phyloP scores from a whole-genome alignment of 176 grass and related monocot species.

The Aegilops sharonensis region DNA sequence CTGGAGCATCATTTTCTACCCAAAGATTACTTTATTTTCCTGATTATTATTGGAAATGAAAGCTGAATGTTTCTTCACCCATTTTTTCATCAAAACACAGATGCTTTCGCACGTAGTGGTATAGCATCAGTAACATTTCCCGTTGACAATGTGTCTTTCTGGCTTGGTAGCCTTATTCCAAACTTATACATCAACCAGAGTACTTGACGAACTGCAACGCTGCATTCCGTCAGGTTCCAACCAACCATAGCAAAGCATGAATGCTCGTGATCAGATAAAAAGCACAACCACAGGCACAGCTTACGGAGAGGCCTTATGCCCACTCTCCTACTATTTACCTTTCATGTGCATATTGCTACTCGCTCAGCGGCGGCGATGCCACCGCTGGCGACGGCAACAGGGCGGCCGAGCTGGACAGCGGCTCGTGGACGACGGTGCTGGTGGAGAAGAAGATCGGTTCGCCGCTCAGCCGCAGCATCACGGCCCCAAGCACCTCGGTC shows the following conservation, averaged over 20 bases:
- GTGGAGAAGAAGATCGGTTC: slow-evolving; percentile 68
- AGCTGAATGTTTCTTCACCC: not conserved
- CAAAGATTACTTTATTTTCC: not conserved
- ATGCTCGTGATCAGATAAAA: slow-evolving; percentile 40
- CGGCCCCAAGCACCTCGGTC: slow-evolving; percentile 50
- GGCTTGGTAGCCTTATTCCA: slow-evolving; percentile 40
- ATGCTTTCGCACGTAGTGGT: too few relatives aligned
- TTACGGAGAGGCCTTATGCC: not conserved
- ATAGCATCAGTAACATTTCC: not conserved
- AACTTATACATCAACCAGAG: slow-evolving; percentile 15
- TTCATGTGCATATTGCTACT: not conserved
- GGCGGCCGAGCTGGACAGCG: slow-evolving; percentile 37
- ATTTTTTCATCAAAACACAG: too few relatives aligned
- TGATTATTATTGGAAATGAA: not conserved
- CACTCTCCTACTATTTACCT: not conserved
- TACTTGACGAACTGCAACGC: not conserved
- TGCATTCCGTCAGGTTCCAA: slow-evolving; percentile 24
- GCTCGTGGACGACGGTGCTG: slow-evolving; percentile 68
- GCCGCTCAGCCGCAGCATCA: slow-evolving; percentile 60
- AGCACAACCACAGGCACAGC: slow-evolving; percentile 21
- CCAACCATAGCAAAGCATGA: not conserved
- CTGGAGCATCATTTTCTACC: not conserved
- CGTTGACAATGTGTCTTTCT: slow-evolving; percentile 17
- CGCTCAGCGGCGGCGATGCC: not conserved
- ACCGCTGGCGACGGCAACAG: not conserved